Base-by-base conservation (phyloP, 1,139 yeast species). In the Magnusiomyces fungicola region DNA sequence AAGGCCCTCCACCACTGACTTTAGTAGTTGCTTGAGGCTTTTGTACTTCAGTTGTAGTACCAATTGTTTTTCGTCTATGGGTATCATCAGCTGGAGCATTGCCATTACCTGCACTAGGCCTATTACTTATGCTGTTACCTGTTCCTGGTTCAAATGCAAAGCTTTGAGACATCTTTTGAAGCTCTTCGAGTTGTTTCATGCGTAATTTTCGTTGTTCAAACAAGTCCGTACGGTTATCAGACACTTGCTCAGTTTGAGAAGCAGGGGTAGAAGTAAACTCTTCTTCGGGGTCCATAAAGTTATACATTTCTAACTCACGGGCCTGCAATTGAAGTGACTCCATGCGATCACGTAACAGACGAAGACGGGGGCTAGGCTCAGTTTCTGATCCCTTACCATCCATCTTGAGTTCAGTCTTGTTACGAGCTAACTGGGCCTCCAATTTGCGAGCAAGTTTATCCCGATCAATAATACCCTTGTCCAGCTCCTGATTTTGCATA, bases 291-390 rank as follows among this genome's bases (percentile, higher is more conserved):
- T 76, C 81, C 38, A 69, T 82, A 60, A 88, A 88, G 57, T 88
- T 90, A 22, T 88, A 83, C 79, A 81, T 82, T 65, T 90, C 97
- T 55, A 90, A 74, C 61, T 84, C 88, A 55, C 96, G 73, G 0
- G 97, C 97, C 72, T 83, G 83, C 49, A 78, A 76, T 60, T 88
- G 96, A 48, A 92, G 74, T 54, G 79, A 83, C 50, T 87, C 96
- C 95, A 89, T 86, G 62, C 83, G 80, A 58, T 83, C 88, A 53
- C 96, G 75, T 54, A 90, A 72, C 45, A 80, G 82, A 54, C 94
- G 75, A 49, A 90, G 69, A 57, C 94, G 72, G 5, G 84, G 76
- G 59, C 84, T 83, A 9, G 96, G 95, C 62, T 86, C 96, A 36
- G 81, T 72, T 54, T 76, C 76, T 58, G 78, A 72, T 53, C 77